phyloP scores from a whole-genome alignment of 1,284 basidiomycete genomes.

The Leucoagaricus sp. region DNA sequence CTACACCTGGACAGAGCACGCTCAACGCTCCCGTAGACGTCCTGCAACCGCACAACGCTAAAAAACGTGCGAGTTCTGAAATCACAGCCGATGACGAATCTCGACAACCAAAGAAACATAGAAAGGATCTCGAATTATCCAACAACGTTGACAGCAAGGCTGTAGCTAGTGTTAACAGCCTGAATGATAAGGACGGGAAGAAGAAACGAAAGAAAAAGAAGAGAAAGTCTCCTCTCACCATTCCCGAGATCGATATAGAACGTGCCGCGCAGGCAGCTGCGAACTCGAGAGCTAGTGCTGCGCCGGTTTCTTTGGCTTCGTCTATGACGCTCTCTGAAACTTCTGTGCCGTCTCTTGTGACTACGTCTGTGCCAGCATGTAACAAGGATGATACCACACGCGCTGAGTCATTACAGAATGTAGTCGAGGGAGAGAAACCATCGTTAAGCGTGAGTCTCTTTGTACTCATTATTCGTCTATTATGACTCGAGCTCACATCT shows the following conservation, averaged over 20 bases:
- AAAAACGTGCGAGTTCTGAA: slow-evolving; percentile 20
- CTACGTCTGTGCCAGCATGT: background rate
- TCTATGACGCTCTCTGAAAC: slow-evolving; percentile 1
- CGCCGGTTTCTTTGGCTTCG: background rate
- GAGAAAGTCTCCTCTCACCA: slow-evolving; percentile 21
- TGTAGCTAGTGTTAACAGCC: background rate
- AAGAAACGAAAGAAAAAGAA: slow-evolving; percentile 36
- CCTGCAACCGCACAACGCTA: slow-evolving; percentile 13
- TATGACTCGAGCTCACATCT: slow-evolving; percentile 3
- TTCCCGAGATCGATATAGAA: slow-evolving; percentile 16
- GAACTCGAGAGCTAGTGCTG: background rate
- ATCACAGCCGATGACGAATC: slow-evolving; percentile 22
- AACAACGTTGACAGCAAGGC: slow-evolving; percentile 16
- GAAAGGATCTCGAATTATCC: slow-evolving; percentile 23
- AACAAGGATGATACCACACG: background rate
- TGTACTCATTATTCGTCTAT: background rate
- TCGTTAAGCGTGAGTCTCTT: slow-evolving; percentile 11
- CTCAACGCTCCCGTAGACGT: background rate
- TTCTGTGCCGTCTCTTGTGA: background rate
- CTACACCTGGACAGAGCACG: slow-evolving; percentile 31
- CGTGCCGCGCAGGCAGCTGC: background rate
- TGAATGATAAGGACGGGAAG: slow-evolving; percentile 37
- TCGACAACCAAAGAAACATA: slow-evolving; percentile 28
- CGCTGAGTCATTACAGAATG: background rate
- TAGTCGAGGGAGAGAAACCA: slow-evolving; percentile 13